Percentiles rank a stretch among this genome's conserved stretches.
Conservation (phyloP, 1,284 basidiomycete genomes). For the Takashimella koratensis region DNA sequence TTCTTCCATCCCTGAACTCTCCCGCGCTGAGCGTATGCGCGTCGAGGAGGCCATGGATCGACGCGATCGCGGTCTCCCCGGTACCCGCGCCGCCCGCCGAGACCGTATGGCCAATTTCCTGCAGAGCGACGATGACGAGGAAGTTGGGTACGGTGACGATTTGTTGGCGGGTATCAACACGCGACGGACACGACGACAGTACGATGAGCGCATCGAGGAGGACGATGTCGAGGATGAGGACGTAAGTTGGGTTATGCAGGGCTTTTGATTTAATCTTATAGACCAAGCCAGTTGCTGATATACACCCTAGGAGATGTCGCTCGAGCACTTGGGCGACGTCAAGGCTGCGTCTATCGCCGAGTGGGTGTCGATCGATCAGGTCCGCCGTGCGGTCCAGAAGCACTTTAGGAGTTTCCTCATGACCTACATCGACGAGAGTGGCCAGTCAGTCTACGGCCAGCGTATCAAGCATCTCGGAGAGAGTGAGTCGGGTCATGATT, state of each 20-base stretch:
- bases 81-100: conserved; percentile 66
- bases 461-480: conserved; percentile 91
- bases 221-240: conserved; percentile 83
- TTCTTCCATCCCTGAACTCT: conserved; percentile 67
- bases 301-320: conserved; percentile 70
- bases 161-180: conserved; percentile 64
- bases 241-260: conserved; percentile 50
- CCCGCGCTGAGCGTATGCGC: conserved; percentile 68
- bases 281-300: background rate
- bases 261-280: background rate
- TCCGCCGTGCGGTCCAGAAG: conserved; percentile 81
- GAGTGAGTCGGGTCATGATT: conserved; percentile 66
- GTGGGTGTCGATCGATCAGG: conserved; percentile 92
- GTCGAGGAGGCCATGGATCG: conserved; percentile 86
- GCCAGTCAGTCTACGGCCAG: conserved; percentile 89
- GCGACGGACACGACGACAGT: conserved; percentile 71
- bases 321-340: conserved; percentile 95
- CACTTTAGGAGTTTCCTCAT: conserved; percentile 95
- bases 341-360: conserved; percentile 95
- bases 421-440: conserved; percentile 89
- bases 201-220: conserved; percentile 77
- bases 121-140: conserved; percentile 66
- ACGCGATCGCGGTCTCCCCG: conserved; percentile 75
- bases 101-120: conserved; percentile 79
- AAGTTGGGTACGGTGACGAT: conserved; percentile 56